phyloP scores from a whole-genome alignment of 441 rosid genomes.

The Populus trichocarpa region DNA sequence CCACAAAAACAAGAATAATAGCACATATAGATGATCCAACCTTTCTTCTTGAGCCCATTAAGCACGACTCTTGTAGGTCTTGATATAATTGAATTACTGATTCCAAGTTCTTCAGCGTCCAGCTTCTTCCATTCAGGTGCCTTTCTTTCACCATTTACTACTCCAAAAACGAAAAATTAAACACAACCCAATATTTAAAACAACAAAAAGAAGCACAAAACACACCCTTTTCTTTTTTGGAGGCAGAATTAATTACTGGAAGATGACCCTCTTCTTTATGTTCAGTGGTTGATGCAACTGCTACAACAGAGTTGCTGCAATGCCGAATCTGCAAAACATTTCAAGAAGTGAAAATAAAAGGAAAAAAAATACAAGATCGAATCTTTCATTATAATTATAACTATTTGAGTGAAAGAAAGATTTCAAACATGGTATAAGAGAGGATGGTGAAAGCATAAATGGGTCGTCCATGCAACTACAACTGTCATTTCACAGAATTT shows the following conservation, averaged over 20 bases:
- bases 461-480: constrained; percentile 31
- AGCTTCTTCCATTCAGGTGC: constrained; percentile 19
- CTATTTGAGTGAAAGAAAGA: neutral
- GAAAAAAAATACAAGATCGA: neutral
- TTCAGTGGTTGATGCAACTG: constrained; percentile 28
- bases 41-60: constrained; percentile 40
- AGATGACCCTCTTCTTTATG: constrained; percentile 28
- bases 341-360: neutral
- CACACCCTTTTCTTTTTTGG: neutral
- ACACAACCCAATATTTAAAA: neutral
- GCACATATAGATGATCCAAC: constrained; percentile 20
- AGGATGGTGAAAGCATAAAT: constrained; percentile 26
- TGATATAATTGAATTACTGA: constrained; percentile 46
- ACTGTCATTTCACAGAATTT: neutral
- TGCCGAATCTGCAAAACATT: constrained; percentile 22
- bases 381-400: neutral
- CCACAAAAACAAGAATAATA: neutral
- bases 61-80: constrained; percentile 54
- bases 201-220: neutral
- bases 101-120: constrained; percentile 45
- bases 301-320: constrained; percentile 28
- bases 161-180: neutral
- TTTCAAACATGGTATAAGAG: neutral
- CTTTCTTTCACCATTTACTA: constrained; percentile 20
- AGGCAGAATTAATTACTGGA: neutral